Percentiles rank a stretch among this genome's conserved stretches.
phyloP scores from a whole-genome alignment of 1,284 basidiomycete species.

The Inonotus hispidus region DNA sequence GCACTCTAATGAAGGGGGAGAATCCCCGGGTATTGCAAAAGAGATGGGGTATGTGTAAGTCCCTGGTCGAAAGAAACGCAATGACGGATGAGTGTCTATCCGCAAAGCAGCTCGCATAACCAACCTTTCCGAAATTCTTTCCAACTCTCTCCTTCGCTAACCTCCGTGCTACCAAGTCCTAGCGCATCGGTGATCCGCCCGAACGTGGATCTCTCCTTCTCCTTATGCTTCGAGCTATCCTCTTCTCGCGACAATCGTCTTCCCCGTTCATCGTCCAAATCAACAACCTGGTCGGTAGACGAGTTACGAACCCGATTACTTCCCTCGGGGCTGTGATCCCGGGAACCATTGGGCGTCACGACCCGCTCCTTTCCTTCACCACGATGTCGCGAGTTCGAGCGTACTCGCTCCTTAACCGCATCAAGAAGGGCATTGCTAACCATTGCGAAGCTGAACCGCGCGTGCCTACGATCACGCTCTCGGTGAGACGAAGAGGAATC shows the following conservation, averaged over 20 bases:
- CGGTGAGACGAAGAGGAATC: slow-evolving; percentile 1
- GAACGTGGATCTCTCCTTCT: slow-evolving; percentile 14
- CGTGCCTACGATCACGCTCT: slow-evolving; percentile 31
- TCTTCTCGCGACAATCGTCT: slow-evolving; percentile 9
- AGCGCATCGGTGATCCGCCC: slow-evolving; percentile 17
- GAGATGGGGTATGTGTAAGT: slow-evolving; percentile 94
- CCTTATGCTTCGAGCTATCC: slow-evolving; percentile 11
- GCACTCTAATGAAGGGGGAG: slow-evolving; percentile 77
- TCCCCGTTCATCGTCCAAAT: slow-evolving; percentile 7
- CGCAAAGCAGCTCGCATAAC: slow-evolving; percentile 15
- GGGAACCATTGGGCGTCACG: slow-evolving; percentile 7
- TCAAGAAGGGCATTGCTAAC: slow-evolving; percentile 34
- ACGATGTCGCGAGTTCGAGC: slow-evolving; percentile 32
- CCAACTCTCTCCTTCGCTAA: slow-evolving; percentile 57
- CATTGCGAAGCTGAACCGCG: slow-evolving; percentile 35
- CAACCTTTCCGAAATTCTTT: slow-evolving; percentile 87
- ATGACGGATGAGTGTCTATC: background rate
- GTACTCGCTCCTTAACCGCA: slow-evolving; percentile 37
- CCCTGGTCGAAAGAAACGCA: slow-evolving; percentile 39
- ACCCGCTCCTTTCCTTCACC: slow-evolving; percentile 5
- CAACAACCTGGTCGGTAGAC: slow-evolving; percentile 4
- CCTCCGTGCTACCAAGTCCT: slow-evolving; percentile 31
- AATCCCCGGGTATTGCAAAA: slow-evolving; percentile 76
- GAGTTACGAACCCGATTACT: slow-evolving; percentile 16
- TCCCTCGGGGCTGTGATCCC: slow-evolving; percentile 15